Evolutionary conservation across 345 rosid genomes (phyloP), one percentile per base, ranked within the genome.

Genomic region (Rhizophora apiculata): DNA sequence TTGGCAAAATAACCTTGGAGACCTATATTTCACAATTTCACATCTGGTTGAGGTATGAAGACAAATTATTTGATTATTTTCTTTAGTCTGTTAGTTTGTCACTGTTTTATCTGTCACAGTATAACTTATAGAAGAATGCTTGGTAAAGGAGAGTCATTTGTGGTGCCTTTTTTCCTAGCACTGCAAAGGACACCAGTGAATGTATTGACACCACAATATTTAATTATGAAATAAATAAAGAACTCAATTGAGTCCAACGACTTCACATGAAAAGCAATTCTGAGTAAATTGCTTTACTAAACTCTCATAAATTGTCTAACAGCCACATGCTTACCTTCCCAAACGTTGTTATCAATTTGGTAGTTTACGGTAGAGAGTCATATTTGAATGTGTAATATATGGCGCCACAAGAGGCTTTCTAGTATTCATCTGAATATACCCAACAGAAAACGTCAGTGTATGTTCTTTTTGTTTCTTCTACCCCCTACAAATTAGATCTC

Each of bases 1-100:
- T 95, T 16, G 98, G 98, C 72, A 95, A 90, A 85, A 67, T 95
- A 64, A 92, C 96, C 29, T 64, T 94, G 85, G 96, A 94, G 79
- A 94, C 98, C 8, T 94, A 94, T 75, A 92, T 94, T 82, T 91
- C 96, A 4, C 98, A 94, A 63, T 88, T 94, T 75, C 98, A 92
- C 79, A 94, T 94, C 82, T 94, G 98, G 98, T 82, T 94, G 79
- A 94, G 98, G 98, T 92, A 79, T 67, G 96, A 71, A 15, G 29
- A 64, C 60, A 9, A 49, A 22, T 62, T 43, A 20, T 31, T 60
- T 20, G n/a, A 24, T 31, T 27, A 32, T 21, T 64, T 32, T 51
- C 72, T 37, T 4, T 31, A 26, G 9, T 20, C 16, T 60, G 37
- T n/a, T 21, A n/a, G 24, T 32, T 52, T 72, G 16, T 34, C 22